Percentiles rank a stretch among this genome's conserved stretches.
Conservation (phyloP, 2,329 filamentous ascomycete species). For the Diplodia seriata region DNA sequence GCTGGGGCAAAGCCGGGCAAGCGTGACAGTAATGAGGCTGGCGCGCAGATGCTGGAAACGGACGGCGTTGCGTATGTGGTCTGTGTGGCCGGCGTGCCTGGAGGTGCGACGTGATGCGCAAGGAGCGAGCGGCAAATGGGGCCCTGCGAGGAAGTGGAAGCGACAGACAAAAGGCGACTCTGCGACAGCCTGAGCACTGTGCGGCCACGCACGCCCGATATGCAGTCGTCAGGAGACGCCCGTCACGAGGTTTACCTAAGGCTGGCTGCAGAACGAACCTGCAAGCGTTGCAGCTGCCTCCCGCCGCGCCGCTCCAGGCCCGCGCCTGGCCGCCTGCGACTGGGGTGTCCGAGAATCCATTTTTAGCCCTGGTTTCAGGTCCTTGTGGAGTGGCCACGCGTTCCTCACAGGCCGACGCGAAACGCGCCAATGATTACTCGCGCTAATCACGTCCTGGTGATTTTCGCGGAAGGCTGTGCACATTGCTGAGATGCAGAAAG, state of each 20-base stretch:
- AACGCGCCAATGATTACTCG: constrained; percentile 28
- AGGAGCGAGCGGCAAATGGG: constrained; percentile 30
- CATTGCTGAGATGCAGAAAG: constrained; percentile 8
- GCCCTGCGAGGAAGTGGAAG: constrained; percentile 28
- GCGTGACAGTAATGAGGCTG: constrained; percentile 23
- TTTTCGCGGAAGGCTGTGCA: constrained; percentile 29
- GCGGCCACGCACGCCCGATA: constrained; percentile 24
- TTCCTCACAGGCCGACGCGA: constrained; percentile 21
- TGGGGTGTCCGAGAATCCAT: constrained; percentile 22
- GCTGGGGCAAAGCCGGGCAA: constrained; percentile 16
- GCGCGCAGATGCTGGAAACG: constrained; percentile 19
- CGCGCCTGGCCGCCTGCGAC: constrained; percentile 23
- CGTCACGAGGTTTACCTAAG: constrained; percentile 27
- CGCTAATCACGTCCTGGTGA: constrained; percentile 29
- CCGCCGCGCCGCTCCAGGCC: constrained; percentile 13
- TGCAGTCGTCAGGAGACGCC: constrained; percentile 26
- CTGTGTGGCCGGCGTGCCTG: constrained; percentile 31
- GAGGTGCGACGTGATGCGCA: constrained; percentile 30
- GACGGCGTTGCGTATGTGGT: constrained; percentile 31
- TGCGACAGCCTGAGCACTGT: constrained; percentile 25
- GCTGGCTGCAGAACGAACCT: constrained; percentile 4
- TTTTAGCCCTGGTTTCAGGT: constrained; percentile 25
- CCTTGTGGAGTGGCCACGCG: constrained; percentile 27
- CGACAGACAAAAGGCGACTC: constrained; percentile 25
- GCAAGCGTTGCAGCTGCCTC: constrained; percentile 10